A percentile compares a stretch with the other conserved stretches of the same genome.
These are phyloP conservation scores for Anisodus acutangulus DNA, from an alignment of 257 asterid genomes.

Conservation along the genomic window DNA sequence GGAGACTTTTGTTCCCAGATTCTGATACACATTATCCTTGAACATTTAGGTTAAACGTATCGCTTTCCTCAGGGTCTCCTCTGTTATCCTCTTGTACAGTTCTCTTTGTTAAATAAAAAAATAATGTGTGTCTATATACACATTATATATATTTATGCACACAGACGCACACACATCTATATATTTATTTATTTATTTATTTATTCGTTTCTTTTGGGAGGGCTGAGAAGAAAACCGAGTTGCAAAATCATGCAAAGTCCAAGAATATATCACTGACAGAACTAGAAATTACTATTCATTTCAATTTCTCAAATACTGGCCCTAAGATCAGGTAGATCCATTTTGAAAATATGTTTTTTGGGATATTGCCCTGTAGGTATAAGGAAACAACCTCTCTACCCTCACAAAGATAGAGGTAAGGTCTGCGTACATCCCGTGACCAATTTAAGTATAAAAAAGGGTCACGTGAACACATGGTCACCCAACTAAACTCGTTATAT, in stretches of 20 bases:
- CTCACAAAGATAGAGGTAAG: too few species aligned
- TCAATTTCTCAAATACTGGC: conserved; percentile 5
- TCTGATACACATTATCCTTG: background rate
- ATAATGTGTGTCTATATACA: background rate
- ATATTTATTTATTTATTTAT: background rate
- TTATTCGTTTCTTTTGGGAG: background rate
- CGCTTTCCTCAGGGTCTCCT: background rate
- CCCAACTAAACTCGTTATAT: too few species aligned
- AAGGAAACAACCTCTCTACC: too few species aligned
- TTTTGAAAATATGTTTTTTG: background rate
- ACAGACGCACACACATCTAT: background rate
- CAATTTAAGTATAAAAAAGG: too few species aligned
- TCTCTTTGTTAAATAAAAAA: background rate
- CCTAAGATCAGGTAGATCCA: conserved; percentile 5
- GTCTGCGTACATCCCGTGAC: too few species aligned
- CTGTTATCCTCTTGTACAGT: background rate
- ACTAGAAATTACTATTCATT: background rate
- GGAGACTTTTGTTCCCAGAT: background rate
- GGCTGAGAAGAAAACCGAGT: background rate
- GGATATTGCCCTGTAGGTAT: background rate
- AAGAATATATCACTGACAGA: background rate
- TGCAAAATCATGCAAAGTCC: conserved; percentile 10
- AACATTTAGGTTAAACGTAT: background rate
- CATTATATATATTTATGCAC: background rate
- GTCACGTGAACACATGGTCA: too few species aligned